phyloP scores from a whole-genome alignment of 208 protist genomes.

The Crithidia bombi region DNA sequence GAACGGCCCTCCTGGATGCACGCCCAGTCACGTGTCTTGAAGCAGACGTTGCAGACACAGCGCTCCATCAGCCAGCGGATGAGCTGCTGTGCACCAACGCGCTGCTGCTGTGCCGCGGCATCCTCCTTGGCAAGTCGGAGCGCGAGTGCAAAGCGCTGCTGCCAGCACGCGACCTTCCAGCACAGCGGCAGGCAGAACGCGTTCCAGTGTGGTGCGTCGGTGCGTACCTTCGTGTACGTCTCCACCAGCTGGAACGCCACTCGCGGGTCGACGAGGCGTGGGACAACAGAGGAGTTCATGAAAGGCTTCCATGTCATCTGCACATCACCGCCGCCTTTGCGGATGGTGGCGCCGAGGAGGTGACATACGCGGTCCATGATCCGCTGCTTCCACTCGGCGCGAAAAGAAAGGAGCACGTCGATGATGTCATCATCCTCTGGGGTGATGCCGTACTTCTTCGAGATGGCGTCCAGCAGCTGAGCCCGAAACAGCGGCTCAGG shows the following conservation, averaged over 20 bases:
- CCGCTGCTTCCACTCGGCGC: constrained; percentile 40
- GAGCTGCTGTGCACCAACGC: constrained; percentile 39
- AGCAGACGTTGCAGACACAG: constrained; percentile 58
- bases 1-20: constrained; percentile 48
- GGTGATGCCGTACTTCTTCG: constrained; percentile 79
- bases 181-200: constrained; percentile 73
- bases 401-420: constrained; percentile 38
- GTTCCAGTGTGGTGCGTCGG: constrained; percentile 67
- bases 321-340: constrained; percentile 15
- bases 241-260: constrained; percentile 45
- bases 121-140: constrained; percentile 51
- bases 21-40: constrained; percentile 45
- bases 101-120: constrained; percentile 36
- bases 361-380: constrained; percentile 68
- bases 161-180: constrained; percentile 77
- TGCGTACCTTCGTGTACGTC: constrained; percentile 50
- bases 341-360: constrained; percentile 65
- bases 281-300: constrained; percentile 60
- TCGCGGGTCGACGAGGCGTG: constrained; percentile 53
- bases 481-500: constrained; percentile 42
- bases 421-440: constrained; percentile 70
- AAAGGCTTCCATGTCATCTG: constrained; percentile 59
- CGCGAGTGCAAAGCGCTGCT: constrained; percentile 50
- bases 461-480: constrained; percentile 58
- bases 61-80: constrained; percentile 53